A percentile compares a stretch with the other conserved stretches of the same genome.
These are phyloP conservation scores for Suhomyces coccinellae DNA, from an alignment of 1,139 yeast species.

Conservation along the genomic window DNA sequence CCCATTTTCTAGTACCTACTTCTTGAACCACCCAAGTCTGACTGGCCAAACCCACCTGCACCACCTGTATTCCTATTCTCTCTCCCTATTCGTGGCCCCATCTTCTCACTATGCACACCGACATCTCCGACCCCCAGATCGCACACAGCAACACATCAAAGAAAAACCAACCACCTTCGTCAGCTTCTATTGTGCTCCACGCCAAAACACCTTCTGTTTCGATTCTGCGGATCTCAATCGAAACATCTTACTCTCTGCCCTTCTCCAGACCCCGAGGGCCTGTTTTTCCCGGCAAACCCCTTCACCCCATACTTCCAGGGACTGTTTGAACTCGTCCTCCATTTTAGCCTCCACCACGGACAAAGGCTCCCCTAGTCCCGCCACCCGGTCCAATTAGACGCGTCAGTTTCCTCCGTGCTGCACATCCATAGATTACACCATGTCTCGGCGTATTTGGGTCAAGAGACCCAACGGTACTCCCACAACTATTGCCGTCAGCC, in stretches of 20 bases:
- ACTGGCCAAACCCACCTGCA: too few relatives aligned
- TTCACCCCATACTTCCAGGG: not conserved
- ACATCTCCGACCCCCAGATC: conserved; percentile 9
- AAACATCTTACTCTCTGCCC: not conserved
- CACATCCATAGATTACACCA: not conserved
- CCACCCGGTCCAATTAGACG: too few relatives aligned
- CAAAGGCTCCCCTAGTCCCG: too few relatives aligned
- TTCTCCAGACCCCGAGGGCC: not conserved
- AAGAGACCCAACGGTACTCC: conserved; percentile 58
- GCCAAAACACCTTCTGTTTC: not conserved
- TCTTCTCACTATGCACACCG: conserved; percentile 5
- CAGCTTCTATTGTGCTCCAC: not conserved
- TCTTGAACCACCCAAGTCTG: too few relatives aligned
- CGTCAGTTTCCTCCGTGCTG: too few relatives aligned
- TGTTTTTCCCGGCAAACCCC: not conserved
- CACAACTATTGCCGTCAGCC: conserved; percentile 60
- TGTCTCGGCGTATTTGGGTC: conserved; percentile 61
- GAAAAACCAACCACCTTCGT: not conserved
- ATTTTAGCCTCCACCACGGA: not conserved
- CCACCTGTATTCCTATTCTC: too few relatives aligned
- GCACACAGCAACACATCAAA: conserved; percentile 6
- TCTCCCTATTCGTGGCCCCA: too few relatives aligned
- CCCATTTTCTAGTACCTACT: too few relatives aligned
- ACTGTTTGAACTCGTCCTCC: not conserved
- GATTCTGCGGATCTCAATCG: conserved; percentile 5